Base-by-base conservation (phyloP, 192 early-diverging fungal species). In the Spizellomyces sp. region DNA sequence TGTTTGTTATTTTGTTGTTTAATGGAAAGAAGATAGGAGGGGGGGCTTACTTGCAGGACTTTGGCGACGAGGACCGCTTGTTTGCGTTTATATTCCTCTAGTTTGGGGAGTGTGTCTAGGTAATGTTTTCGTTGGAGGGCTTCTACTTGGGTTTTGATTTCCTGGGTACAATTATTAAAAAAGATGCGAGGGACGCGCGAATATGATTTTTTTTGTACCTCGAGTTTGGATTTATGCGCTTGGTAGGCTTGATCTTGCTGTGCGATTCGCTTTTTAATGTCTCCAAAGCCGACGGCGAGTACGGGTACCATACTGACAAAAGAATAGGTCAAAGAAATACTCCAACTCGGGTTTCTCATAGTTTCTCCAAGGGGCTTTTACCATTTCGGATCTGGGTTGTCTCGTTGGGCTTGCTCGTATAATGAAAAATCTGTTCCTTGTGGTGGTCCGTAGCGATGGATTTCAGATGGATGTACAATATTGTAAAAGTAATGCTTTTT, bases 401-500 rank as follows among this genome's bases (percentile, higher is more conserved):
- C 89, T 59, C 76, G 66, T 54, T 90, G 79, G 5, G 96, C 96
- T 72, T 96, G 91, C 58, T 92, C 81, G 85, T 92, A 98, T 47
- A 94, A 78, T 14, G 77, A 71, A 1, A 79, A 73, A 58, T 95
- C 91, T 12, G 91, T 79, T 66, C 87, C 86, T 2, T 87, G 83
- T 14, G 90, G 90, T 45, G 86, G 90, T 58, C 81, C 87, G 71
- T 98, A 97, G 57, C 87, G 68, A 45, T 83, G 84, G 15, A 90
- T 90, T 80, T 96, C 92, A n/a, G 79, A 85, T 0, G 95, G 91
- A 74, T 95, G 90, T 5, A 93, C 94, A 75, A 92, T 86, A 71
- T 97, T 98, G 78, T 98, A 98, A 71, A 98, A 96, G 74, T 95
- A 98, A 76, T 95, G 91, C 89, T 91, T 36, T 36, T 36, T 36